Percentiles rank a stretch among this genome's conserved stretches.
Conservation (phyloP, 176 grass and related monocot species). For the Cenchrus purpureus region DNA sequence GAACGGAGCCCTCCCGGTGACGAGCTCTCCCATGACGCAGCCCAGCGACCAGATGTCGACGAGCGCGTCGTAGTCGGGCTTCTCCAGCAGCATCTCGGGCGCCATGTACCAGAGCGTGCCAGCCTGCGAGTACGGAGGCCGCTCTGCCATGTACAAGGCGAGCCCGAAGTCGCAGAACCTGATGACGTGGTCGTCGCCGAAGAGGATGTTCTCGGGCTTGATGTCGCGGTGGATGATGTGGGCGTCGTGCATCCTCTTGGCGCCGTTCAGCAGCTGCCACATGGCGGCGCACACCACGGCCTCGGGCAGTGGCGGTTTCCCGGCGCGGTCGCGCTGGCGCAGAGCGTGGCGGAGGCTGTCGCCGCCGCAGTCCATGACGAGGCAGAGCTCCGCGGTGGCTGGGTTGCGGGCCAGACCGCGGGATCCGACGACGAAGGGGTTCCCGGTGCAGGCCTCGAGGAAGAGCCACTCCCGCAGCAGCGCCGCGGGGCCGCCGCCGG, state of each 20-base stretch:
- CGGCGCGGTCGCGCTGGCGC: not conserved
- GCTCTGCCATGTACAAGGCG: not conserved
- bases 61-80: not conserved
- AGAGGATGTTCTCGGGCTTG: conserved; percentile 42
- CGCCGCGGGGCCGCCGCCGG: no score
- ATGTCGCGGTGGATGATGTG: conserved; percentile 46
- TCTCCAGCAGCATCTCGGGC: not conserved
- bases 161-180: not conserved
- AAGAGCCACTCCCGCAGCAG: no score
- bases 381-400: not conserved
- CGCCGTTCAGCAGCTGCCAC: not conserved
- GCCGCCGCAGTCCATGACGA: not conserved
- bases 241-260: conserved; percentile 16
- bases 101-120: not conserved
- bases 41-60: not conserved
- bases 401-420: not conserved
- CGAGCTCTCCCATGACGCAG: not conserved
- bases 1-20: not conserved
- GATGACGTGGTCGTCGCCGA: not conserved
- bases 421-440: not conserved
- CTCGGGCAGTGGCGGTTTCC: not conserved
- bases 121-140: not conserved
- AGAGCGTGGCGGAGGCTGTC: not conserved
- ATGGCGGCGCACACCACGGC: not conserved
- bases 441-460: not conserved